These are phyloP conservation scores for Lippia alba DNA, from an alignment of 305 asterid species.

Conservation along the genomic window DNA sequence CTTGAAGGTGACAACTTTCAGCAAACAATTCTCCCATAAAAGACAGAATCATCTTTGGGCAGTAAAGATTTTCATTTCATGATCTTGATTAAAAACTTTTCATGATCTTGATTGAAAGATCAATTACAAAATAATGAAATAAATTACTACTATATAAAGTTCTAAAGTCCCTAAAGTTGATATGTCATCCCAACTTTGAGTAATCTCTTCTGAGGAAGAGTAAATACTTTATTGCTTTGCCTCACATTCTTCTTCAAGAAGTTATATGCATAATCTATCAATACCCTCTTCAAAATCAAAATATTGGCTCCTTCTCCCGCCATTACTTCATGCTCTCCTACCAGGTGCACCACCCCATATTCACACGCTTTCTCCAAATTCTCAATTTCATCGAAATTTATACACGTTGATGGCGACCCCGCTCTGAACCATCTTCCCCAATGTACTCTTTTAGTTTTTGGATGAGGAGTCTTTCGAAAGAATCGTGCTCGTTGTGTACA, in stretches of 20 bases:
- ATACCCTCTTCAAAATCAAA: slow-evolving; percentile 50
- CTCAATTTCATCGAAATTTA: slow-evolving; percentile 33
- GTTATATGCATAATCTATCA: slow-evolving; percentile 59
- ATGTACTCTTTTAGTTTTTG: slow-evolving; percentile 51
- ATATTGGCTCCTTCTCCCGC: slow-evolving; percentile 51
- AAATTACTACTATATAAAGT: too few relatives aligned
- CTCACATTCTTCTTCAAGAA: slow-evolving; percentile 65
- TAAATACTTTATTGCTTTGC: slow-evolving; percentile 54
- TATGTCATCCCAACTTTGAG: slow-evolving; percentile 78
- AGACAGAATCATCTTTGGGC: too few relatives aligned
- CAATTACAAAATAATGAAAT: too few relatives aligned
- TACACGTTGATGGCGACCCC: neutral
- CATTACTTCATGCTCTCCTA: slow-evolving; percentile 66
- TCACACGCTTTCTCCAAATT: slow-evolving; percentile 46
- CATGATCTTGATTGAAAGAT: too few relatives aligned
- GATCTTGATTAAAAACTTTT: too few relatives aligned
- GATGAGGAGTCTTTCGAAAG: slow-evolving; percentile 46
- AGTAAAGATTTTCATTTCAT: too few relatives aligned
- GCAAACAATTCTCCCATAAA: too few relatives aligned
- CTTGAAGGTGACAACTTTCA: too few relatives aligned
- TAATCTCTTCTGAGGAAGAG: slow-evolving; percentile 67
- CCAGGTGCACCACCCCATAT: slow-evolving; percentile 60
- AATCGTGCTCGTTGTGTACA: slow-evolving; percentile 45
- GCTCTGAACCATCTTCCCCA: neutral
- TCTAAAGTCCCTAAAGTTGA: slow-evolving; percentile 55